A percentile compares a stretch with the other conserved stretches of the same genome.
These are phyloP conservation scores for Fusarium keratoplasticum DNA, from an alignment of 2,329 filamentous ascomycete genomes.

Conservation along the genomic window DNA sequence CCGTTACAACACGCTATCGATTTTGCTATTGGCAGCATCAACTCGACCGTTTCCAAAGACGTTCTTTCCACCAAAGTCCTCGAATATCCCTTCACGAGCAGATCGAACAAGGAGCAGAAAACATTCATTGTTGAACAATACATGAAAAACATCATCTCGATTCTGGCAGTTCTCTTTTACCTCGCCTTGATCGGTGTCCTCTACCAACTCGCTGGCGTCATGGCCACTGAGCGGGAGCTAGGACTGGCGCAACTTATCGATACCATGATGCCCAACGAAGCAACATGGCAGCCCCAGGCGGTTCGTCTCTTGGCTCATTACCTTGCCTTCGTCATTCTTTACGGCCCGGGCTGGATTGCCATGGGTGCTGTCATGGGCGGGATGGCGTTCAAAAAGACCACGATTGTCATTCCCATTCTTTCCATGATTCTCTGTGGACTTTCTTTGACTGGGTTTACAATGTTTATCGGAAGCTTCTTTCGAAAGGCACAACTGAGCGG, in stretches of 20 bases:
- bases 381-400: conserved; percentile 68
- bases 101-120: conserved; percentile 72
- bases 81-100: conserved; percentile 74
- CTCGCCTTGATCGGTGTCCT: conserved; percentile 75
- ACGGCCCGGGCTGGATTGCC: conserved; percentile 79
- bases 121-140: conserved; percentile 73
- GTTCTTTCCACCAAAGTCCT: conserved; percentile 54
- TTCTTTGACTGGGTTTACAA: conserved; percentile 77
- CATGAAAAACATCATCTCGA: conserved; percentile 76
- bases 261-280: conserved; percentile 82
- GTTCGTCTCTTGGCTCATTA: conserved; percentile 79
- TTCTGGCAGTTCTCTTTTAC: conserved; percentile 79
- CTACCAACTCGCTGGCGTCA: conserved; percentile 83
- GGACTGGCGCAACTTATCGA: conserved; percentile 87
- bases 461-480: conserved; percentile 81
- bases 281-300: conserved; percentile 77
- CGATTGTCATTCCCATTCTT: conserved; percentile 70
- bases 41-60: conserved; percentile 50
- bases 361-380: conserved; percentile 70
- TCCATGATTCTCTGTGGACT: conserved; percentile 78
- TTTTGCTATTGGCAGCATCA: conserved; percentile 69
- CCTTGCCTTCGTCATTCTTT: conserved; percentile 78
- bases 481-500: conserved; percentile 66
- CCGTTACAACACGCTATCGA: conserved; percentile 83
- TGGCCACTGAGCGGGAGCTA: conserved; percentile 81